These are phyloP conservation scores for Aspergillus pseudoviridinutans DNA, from an alignment of 2,329 filamentous ascomycete species.

Conservation along the genomic window DNA sequence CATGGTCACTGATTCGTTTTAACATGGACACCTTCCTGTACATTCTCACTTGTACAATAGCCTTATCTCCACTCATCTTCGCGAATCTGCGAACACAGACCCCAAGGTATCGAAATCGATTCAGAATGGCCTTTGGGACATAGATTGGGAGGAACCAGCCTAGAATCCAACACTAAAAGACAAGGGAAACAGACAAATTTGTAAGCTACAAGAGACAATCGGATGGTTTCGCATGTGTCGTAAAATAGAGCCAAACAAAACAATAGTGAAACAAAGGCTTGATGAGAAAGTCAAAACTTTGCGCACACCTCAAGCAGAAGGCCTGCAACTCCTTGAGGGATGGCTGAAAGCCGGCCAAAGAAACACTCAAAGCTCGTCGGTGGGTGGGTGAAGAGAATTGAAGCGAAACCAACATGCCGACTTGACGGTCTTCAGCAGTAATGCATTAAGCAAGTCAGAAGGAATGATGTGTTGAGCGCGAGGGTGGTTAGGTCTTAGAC, in stretches of 20 bases:
- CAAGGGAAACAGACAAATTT: not conserved
- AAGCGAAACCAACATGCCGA: not conserved
- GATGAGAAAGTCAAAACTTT: not conserved
- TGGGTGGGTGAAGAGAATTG: not conserved
- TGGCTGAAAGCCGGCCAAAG: not conserved
- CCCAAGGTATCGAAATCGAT: not conserved
- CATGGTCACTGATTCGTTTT: not conserved
- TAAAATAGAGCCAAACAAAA: not conserved
- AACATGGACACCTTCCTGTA: constrained; percentile 1
- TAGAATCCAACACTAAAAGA: not conserved
- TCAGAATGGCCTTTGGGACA: not conserved
- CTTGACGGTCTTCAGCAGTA: too few relatives aligned
- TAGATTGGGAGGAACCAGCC: constrained; percentile 1
- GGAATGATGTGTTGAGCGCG: not conserved
- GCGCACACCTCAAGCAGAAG: not conserved
- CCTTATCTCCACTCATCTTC: not conserved
- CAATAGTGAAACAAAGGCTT: not conserved
- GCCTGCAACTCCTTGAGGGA: not conserved
- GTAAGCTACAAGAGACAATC: not conserved
- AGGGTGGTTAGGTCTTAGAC: not conserved
- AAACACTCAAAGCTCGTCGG: not conserved
- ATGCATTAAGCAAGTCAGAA: not conserved
- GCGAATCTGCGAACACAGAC: not conserved
- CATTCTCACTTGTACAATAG: not conserved
- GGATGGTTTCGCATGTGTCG: constrained; percentile 2